phyloP scores from a whole-genome alignment of 2,329 filamentous ascomycete genomes.

The Dactylellina leptospora region DNA sequence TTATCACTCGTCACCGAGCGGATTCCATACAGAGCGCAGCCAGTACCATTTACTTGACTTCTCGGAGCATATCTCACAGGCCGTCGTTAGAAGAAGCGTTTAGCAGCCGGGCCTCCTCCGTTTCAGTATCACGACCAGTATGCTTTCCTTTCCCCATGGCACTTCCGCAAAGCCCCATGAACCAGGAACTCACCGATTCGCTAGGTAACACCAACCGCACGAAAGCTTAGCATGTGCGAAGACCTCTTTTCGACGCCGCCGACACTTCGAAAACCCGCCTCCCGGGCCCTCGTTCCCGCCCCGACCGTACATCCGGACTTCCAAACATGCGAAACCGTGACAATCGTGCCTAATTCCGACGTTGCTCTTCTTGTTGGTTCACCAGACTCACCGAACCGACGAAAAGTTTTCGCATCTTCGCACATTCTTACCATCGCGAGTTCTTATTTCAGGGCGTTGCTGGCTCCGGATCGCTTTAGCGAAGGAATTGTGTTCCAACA shows the following conservation, averaged over 20 bases:
- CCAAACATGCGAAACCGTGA: constrained; percentile 39
- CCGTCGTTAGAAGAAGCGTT: constrained; percentile 44
- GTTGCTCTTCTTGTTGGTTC: constrained; percentile 42
- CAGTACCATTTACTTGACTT: constrained; percentile 46
- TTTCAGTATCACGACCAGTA: constrained; percentile 40
- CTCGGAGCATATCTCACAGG: constrained; percentile 30
- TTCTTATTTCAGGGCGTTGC: constrained; percentile 44
- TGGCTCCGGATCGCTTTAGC: constrained; percentile 42
- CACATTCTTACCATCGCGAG: constrained; percentile 48
- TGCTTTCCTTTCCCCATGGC: not conserved
- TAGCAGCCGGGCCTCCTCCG: constrained; percentile 31
- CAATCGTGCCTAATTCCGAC: constrained; percentile 43
- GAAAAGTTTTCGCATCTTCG: constrained; percentile 45
- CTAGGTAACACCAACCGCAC: constrained; percentile 45
- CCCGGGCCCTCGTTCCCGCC: constrained; percentile 22
- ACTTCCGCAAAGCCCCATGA: not conserved
- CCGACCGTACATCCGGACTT: constrained; percentile 43
- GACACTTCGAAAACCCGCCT: constrained; percentile 36
- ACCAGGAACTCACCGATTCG: constrained; percentile 22
- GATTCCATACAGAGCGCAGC: constrained; percentile 47
- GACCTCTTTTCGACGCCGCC: constrained; percentile 49
- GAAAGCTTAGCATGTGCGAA: constrained; percentile 46
- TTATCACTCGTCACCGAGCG: constrained; percentile 31
- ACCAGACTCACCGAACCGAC: constrained; percentile 31
- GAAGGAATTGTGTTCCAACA: constrained; percentile 47